A percentile compares a stretch with the other conserved stretches of the same genome.
These are phyloP conservation scores for Taxillus chinensis DNA, from an alignment of 164 flowering plant genomes.

Conservation along the genomic window DNA sequence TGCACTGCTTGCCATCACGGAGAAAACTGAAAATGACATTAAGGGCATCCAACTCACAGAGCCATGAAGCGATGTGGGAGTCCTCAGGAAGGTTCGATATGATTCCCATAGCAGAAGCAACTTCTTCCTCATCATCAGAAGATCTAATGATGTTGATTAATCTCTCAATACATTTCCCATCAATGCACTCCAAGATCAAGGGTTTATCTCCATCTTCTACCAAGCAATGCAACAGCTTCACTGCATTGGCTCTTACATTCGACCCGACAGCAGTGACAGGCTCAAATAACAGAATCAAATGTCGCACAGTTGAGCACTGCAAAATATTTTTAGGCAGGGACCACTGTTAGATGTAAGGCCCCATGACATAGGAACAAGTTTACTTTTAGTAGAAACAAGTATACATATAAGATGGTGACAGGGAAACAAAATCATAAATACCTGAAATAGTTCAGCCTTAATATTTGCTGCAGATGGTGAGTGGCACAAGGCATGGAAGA, in stretches of 20 bases:
- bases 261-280: not conserved
- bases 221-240: not conserved
- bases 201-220: not conserved
- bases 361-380: not conserved
- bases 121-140: not conserved
- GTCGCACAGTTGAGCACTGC: not conserved
- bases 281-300: not conserved
- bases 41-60: not conserved
- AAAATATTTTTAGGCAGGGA: not conserved
- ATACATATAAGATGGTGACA: not conserved
- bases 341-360: too few species aligned
- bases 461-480: constrained; percentile 1
- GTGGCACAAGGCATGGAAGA: not conserved
- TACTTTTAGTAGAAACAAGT: not conserved
- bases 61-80: not conserved
- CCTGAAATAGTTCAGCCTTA: not conserved
- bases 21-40: not conserved
- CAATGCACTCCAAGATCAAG: not conserved
- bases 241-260: not conserved
- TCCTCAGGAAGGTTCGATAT: constrained; percentile 1
- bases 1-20: not conserved
- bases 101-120: not conserved
- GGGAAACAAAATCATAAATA: not conserved
- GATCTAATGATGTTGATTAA: constrained; percentile 1
- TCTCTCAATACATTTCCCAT: not conserved